Base-by-base conservation (phyloP, 176 grass and related monocot genomes). In the Oropetium thomaeum region DNA sequence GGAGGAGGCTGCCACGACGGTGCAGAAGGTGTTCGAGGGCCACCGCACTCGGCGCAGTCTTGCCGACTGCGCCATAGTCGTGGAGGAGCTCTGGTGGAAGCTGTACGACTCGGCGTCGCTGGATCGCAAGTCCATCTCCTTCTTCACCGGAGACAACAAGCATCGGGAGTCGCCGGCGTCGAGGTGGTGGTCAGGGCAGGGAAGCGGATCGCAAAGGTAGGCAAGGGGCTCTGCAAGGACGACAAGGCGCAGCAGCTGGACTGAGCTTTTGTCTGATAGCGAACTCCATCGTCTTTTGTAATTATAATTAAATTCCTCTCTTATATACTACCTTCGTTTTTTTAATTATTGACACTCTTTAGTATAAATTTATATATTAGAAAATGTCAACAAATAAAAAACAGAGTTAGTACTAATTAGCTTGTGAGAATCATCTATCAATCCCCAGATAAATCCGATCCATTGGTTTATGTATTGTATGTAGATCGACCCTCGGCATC, bases 21-120 rank as follows among this genome's bases (percentile, higher is more conserved):
- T 96, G 41, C 92, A 96, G 59, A 96, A 91, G 74, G 74, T 89
- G 40, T 96, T 89, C 76, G 89, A 91, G 80, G 86, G 92, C 64
- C 88, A 96, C 83, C 83, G 92, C 19, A 96, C 92, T 12, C 71
- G 92, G 17, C 87, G 92, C 67, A 92, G 58, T 71, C 77, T 96
- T 4, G 92, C 92, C 8, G 89, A 96, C 77, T 92, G 86, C 34
- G 89, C 92, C 20, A 84, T 96, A 57, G 73, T 96, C 7, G 9
- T 92, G 8, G 89, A 92, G 84, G 92, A 96, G 70, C 74, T 96
- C 28, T 89, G 89, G 92, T 96, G 92, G 92, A 94, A 88, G 78
- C 84, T 86, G 45, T 76, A 80, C 40, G 92, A 94, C 82, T 90
- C 71, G 49, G 92, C 82, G 39, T 83, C 70, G 67, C 84, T 94